phyloP scores from a whole-genome alignment of 441 rosid genomes.

The Flueggea neowawraea region DNA sequence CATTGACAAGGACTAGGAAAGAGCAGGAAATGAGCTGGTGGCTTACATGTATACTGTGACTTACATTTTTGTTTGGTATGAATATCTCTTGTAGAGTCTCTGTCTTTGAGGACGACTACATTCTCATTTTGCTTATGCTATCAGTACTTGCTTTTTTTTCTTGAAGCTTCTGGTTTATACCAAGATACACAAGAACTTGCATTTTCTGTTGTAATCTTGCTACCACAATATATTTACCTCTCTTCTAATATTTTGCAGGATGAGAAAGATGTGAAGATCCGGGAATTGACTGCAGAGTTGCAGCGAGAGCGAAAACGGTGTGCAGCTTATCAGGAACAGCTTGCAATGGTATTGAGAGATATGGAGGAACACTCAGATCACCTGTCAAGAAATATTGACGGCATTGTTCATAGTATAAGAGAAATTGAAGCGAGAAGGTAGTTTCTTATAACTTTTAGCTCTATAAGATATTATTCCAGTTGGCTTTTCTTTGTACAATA shows the following conservation, averaged over 20 bases:
- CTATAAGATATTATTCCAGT: conserved; percentile 1
- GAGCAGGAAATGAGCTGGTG: too few relatives aligned
- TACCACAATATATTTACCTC: not conserved
- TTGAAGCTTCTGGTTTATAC: too few relatives aligned
- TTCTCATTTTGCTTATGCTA: too few relatives aligned
- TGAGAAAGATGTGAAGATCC: conserved; percentile 36
- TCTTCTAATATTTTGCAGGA: conserved; percentile 28
- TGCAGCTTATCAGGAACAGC: conserved; percentile 53
- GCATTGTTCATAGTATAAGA: conserved; percentile 47
- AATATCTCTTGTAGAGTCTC: not conserved
- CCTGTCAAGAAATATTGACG: conserved; percentile 50
- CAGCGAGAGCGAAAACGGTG: conserved; percentile 59
- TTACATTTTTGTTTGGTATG: not conserved
- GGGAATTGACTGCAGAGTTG: conserved; percentile 32
- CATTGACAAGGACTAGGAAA: too few relatives aligned
- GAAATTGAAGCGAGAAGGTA: conserved; percentile 47
- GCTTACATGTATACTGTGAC: too few relatives aligned
- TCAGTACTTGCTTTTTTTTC: too few relatives aligned
- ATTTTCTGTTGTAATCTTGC: not conserved
- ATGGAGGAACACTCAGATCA: conserved; percentile 64
- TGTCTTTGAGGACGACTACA: too few relatives aligned
- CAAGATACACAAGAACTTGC: too few relatives aligned
- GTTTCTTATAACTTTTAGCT: conserved; percentile 2
- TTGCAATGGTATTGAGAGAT: conserved; percentile 43
- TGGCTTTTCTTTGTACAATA: conserved; percentile 14